Conservation (phyloP, 2,329 filamentous ascomycete genomes). For the Cryphonectria naterciae region DNA sequence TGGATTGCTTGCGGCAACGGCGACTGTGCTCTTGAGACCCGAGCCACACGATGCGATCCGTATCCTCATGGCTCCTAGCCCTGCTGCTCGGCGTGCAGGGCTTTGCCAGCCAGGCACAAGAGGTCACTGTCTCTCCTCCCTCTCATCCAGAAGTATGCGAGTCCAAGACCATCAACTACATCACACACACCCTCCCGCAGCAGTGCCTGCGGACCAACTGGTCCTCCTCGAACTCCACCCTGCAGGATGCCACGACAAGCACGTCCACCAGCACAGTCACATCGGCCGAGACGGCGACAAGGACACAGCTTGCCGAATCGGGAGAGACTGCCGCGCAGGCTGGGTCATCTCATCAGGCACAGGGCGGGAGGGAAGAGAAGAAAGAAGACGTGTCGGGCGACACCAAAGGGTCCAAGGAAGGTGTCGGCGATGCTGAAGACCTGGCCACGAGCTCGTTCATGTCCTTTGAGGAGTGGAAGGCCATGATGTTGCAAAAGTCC, state of each 20-base stretch:
- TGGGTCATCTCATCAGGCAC: conserved; percentile 2
- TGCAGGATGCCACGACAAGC: conserved; percentile 29
- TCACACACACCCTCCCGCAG: conserved; percentile 76
- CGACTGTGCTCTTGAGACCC: conserved; percentile 12
- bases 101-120: conserved; percentile 17
- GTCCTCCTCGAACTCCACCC: conserved; percentile 37
- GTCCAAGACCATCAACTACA: conserved; percentile 75
- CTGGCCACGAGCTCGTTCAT: conserved; percentile 72
- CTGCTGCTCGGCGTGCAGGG: conserved; percentile 16
- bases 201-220: conserved; percentile 73
- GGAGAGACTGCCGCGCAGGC: conserved; percentile 19
- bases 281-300: conserved; percentile 4
- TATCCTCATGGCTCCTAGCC: conserved; percentile 13
- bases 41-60: conserved; percentile 24
- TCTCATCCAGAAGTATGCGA: conserved; percentile 49
- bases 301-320: conserved; percentile 21
- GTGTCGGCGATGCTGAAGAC: conserved; percentile 71
- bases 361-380: conserved; percentile 8
- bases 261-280: conserved; percentile 31
- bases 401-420: conserved; percentile 32
- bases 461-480: conserved; percentile 98
- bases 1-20: conserved; percentile 25
- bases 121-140: conserved; percentile 1
- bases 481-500: conserved; percentile 82
- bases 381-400: conserved; percentile 26